Base-by-base conservation (phyloP, 1,284 basidiomycete genomes). In the Cryptococcus neoformans region DNA sequence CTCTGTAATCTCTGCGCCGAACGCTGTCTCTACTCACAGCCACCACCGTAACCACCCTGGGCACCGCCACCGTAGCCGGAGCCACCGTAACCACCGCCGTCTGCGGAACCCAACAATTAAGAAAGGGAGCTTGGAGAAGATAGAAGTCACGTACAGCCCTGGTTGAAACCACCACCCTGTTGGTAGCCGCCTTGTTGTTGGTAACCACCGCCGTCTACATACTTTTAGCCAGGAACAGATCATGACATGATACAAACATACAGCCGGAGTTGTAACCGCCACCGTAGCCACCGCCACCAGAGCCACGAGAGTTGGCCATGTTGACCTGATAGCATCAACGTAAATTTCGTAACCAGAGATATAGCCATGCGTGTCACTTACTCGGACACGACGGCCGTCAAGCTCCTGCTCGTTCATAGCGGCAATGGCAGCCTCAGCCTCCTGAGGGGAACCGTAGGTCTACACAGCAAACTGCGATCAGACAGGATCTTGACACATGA, bases 381-480 rank as follows among this genome's bases (percentile, higher is more conserved):
- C 74, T 58, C 81, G 79, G 75, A 98, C 87, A 68, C 89, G 85
- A 67, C 94, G 85, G 60, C 93, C 92, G 78, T 98, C 94, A 68
- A 98, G 86, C 71, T 95, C 91, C 70, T 89, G 85, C 76, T 97
- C 94, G 81, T 97, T 90, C 76, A 96, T 82, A 49, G 79, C 81
- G 57, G 65, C 66, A 74, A 96, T 95, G 55, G 93, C 92, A 60
- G 82, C 82, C 51, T 89, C 82, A 55, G 93, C 93, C 79, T 96
- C 90, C 55, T 73, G 70, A 62, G 75, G 62, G 57, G 65, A 75
- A 69, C 80, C 79, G 80, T 83, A 92, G 62, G 91, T 93, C 77
- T 78, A 57, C 4, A 44, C 10, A 45, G 6, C 36, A 38, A 40
- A 21, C 8, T 14, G 21, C 14, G 6, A 21, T 49, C 36, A 57